Evolutionary conservation across 2,329 filamentous ascomycete species (phyloP), one percentile per base, ranked within the genome.

Genomic region (Aspergillus floridensis): DNA sequence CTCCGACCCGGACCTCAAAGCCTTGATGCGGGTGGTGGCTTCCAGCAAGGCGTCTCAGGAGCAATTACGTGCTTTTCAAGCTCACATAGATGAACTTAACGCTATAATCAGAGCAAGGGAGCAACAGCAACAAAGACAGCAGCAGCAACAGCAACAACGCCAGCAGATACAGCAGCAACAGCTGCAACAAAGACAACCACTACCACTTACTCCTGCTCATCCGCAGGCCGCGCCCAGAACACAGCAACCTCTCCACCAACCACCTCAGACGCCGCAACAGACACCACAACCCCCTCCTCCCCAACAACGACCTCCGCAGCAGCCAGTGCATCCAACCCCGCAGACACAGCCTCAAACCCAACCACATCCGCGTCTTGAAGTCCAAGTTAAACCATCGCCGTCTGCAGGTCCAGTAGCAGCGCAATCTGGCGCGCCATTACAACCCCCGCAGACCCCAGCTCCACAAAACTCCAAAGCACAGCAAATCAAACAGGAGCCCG

Each of bases 51-150:
- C 80, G 12, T 77, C 77, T 4, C 77, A 79, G 60, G 78, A 80
- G 60, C 79, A 82, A 60, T 70, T 82, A 22, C 77, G 77, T 54
- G 74, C 78, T 56, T 82, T 82, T 60, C 80, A 82, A 63, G 74
- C 75, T 31, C 80, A 82, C 63, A 82, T 82, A 54, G 80, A 82
- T 61, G 79, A 81, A 59, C 74, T 82, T 11, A 82, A 81, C 61
- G 78, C 77, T 2, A 80, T 81, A 31, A 77, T 82, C 56, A 77
- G 77, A 57, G 70, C 74, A n/a, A 72, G 75, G 59, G 73, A 77
- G 56, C 75, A 76, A 57, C 76, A 78, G 58, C 72, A 75, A 60
- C 71, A 72, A 52, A 70, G 65, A 16, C 70, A 70, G 19, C 69
- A 72, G 49, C 70, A 65, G 29, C 66, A 70, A 46, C 72, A 74